Evolutionary conservation across 805 yeast genomes (phyloP), one percentile per base, ranked within the genome.

Genomic region (Yamadazyma paraphyllophila): DNA sequence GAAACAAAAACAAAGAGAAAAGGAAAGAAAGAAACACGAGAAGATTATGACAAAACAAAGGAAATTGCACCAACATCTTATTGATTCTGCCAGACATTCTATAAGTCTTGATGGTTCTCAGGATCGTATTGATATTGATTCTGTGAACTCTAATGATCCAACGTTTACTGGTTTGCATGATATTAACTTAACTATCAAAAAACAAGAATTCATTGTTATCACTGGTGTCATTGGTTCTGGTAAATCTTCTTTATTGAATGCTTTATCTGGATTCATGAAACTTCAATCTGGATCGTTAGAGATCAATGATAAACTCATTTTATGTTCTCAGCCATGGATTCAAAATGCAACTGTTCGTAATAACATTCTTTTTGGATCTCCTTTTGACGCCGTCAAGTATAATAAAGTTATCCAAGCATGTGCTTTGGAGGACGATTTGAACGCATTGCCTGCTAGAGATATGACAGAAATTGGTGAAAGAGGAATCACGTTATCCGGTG

Each of bases 191-290:
- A 42, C 53, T 4, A 51, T 71, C 36, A 52, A 56, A 20, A 54
- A 49, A 34, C 62, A 63, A 15, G 75, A 71, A 48, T 71, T 71
- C 49, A 59, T 71, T 36, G 69, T 70, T 27, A 60, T 71, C 24
- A 69, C 75, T 15, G 77, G 77, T 25, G 60, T 62, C 36, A 70
- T 70, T 50, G 77, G 77, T 13, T 62, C 72, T 5, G 77, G 77
- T 41, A 71, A 71, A 51, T 57, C 75, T 1, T 68, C 76, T 2
- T 59, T 71, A 32, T 62, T 71, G 40, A 58, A 50, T 45, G 77
- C 76, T 1, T 51, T 71, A 30, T 65, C 72, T 8, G 76, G 75
- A 1, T 59, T 62, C 48, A 68, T 71, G 76, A 63, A 63, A 44
- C 43, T 63, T 46, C 44, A 48, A 3, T 30, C 40, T 3, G 74